Base-by-base conservation (phyloP, 2,329 filamentous ascomycete species). In the Emericellopsis atlantica region DNA sequence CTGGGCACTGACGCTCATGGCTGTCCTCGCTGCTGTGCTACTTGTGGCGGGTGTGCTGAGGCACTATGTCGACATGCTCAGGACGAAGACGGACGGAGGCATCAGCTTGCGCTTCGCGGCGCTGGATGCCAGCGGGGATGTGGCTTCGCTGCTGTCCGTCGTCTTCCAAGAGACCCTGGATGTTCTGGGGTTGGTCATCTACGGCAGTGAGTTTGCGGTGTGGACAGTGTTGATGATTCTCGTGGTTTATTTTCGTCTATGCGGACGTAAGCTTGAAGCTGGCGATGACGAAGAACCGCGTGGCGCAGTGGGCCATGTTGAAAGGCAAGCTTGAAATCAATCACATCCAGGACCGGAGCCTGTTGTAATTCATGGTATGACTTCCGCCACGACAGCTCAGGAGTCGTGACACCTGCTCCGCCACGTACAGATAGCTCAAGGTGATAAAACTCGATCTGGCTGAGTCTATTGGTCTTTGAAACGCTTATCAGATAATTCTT, bases 51-150 rank as follows among this genome's bases (percentile, higher is more conserved):
- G 81, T 0, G 81, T 85, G 0, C 57, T 83, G 7, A 62, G 74
- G 2, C 79, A 85, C 52, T 85, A 84, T 49, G 74, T 71, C 64
- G 80, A 85, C 46, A 84, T 86, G 18, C 83, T 74, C 50, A 53
- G 66, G 2, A 72, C 82, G 47, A 68, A 74, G 6, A 82, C 79
- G 0, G 80, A 84, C 2, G 66, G 78, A 12, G 80, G 81, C 7
- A 84, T 85, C 32, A 83, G 79, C 1, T 84, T 85, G 54, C 61
- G 83, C 3, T 86, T 86, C 47, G 79, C 83, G 0, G 75, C 65
- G 2, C 80, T 85, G 35, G 81, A 85, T 56, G 81, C 79, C 0
- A 65, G 75, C 1, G 81, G 81, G 0, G 81, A 85, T 53, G 53
- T 85, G 4, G 79, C 79, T 41, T 84, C 79, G 0, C 59, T 85